Evolutionary conservation across 129 eudicot genomes (phyloP).

Genomic region (Artemisia annua): DNA sequence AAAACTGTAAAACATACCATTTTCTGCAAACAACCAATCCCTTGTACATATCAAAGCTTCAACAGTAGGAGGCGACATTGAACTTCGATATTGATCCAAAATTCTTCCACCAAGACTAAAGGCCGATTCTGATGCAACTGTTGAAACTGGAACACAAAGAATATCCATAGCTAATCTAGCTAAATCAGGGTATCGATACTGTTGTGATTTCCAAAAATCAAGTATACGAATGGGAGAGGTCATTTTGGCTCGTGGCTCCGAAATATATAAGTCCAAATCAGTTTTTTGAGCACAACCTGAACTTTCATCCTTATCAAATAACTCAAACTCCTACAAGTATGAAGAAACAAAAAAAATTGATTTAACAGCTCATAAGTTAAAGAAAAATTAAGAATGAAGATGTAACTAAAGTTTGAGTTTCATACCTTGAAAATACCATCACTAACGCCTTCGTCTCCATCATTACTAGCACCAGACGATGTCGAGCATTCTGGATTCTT

Average conservation of each 20-base stretch:
- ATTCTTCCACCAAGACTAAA: slow-evolving; percentile 11
- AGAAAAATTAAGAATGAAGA: background rate
- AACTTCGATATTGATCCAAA: slow-evolving; percentile 7
- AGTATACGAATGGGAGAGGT: background rate
- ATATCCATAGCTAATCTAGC: slow-evolving; percentile 3
- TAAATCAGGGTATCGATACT: background rate
- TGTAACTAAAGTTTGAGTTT: background rate
- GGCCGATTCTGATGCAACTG: slow-evolving; percentile 8
- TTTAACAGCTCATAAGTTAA: background rate
- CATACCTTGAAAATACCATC: background rate
- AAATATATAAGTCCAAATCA: background rate
- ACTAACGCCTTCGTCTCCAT: background rate
- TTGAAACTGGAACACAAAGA: slow-evolving; percentile 5
- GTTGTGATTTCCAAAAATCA: background rate
- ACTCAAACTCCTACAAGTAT: background rate
- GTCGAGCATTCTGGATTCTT: background rate
- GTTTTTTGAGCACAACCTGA: background rate
- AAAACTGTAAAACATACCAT: background rate
- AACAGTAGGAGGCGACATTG: background rate
- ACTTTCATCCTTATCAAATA: background rate
- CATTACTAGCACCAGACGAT: background rate
- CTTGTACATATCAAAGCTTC: slow-evolving; percentile 8
- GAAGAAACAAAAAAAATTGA: background rate
- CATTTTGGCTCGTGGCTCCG: background rate
- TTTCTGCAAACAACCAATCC: background rate